A percentile compares a stretch with the other conserved stretches of the same genome.
Evolutionary conservation across 257 asterid species (phyloP).

Genomic region (Eustoma russellianum): DNA sequence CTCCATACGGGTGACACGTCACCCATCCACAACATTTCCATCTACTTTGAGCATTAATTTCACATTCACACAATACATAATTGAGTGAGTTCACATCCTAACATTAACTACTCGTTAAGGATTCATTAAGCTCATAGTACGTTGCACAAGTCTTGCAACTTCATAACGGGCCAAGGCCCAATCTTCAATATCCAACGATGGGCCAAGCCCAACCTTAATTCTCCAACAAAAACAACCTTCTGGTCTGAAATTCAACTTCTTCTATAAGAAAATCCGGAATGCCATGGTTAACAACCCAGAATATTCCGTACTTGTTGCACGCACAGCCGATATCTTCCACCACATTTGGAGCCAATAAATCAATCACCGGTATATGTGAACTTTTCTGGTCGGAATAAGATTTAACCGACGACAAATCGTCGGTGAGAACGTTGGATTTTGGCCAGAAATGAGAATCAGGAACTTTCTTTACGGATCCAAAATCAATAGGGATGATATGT

Average conservation of each 20-base stretch:
- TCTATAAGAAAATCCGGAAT: conserved; percentile 27
- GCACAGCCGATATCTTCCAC: conserved; percentile 46
- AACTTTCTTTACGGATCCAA: conserved; percentile 26
- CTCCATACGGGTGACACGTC: too few relatives aligned
- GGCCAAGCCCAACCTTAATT: too few relatives aligned
- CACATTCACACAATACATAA: too few relatives aligned
- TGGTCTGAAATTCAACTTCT: conserved; percentile 39
- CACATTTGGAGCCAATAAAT: conserved; percentile 34
- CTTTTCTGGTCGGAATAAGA: neutral
- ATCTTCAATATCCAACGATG: too few relatives aligned
- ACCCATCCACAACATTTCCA: too few relatives aligned
- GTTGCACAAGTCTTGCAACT: too few relatives aligned
- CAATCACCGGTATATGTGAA: conserved; percentile 28
- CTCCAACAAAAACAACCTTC: conserved; percentile 40
- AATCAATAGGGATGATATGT: conserved; percentile 60
- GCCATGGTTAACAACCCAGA: conserved; percentile 51
- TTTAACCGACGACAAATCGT: neutral
- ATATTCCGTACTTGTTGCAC: conserved; percentile 51
- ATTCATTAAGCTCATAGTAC: too few relatives aligned
- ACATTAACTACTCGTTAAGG: too few relatives aligned
- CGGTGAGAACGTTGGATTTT: conserved; percentile 1
- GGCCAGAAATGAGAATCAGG: conserved; percentile 69
- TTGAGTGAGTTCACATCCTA: too few relatives aligned
- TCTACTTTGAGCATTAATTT: too few relatives aligned
- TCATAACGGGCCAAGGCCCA: too few relatives aligned